These are phyloP conservation scores for Antitrichia curtipendula DNA, from an alignment of 225 moss, liverwort and hornwort species.

Conservation along the genomic window DNA sequence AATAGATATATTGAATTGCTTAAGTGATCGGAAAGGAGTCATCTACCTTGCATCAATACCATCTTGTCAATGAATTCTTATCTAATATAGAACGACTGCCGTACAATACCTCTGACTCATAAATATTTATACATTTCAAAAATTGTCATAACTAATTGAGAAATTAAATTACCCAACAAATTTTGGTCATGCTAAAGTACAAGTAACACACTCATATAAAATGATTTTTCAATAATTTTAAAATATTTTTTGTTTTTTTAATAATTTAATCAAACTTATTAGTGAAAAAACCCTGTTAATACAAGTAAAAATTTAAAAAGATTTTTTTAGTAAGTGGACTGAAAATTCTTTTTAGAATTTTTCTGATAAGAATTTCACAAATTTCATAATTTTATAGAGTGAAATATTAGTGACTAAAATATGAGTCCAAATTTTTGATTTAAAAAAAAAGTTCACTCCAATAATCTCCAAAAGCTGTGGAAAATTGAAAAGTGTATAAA, in stretches of 20 bases:
- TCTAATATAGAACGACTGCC: neutral
- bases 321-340: too few species aligned
- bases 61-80: neutral
- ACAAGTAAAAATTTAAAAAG: neutral
- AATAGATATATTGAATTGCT: too few species aligned
- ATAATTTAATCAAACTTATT: neutral
- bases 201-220: neutral
- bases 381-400: neutral
- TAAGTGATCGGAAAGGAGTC: too few species aligned
- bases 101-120: neutral
- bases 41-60: too few species aligned
- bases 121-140: neutral
- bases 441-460: too few species aligned
- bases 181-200: neutral
- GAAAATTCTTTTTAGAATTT: neutral
- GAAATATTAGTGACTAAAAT: neutral
- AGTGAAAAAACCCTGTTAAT: accelerated
- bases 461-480: too few species aligned
- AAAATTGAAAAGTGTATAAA: neutral
- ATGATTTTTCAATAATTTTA: neutral
- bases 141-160: neutral
- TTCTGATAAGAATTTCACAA: neutral
- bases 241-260: neutral
- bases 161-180: neutral
- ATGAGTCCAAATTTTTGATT: too few species aligned